phyloP scores from a whole-genome alignment of 2,329 filamentous ascomycete genomes.

The Lecanosticta acicola region DNA sequence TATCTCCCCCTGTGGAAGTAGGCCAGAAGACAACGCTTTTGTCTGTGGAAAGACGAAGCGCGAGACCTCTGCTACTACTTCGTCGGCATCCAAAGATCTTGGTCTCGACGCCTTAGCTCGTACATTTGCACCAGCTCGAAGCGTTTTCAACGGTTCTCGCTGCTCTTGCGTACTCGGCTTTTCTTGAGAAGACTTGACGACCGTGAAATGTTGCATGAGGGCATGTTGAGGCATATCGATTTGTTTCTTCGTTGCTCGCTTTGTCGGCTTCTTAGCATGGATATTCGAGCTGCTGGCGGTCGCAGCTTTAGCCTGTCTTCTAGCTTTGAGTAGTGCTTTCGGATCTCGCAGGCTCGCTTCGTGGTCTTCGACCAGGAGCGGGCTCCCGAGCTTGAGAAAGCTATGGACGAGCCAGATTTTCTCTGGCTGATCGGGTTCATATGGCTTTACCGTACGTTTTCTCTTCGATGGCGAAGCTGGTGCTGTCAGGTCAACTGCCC shows the following conservation, averaged over 20 bases:
- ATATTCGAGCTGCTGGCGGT: conserved; percentile 15
- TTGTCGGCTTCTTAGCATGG: conserved; percentile 15
- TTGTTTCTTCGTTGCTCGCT: conserved; percentile 10
- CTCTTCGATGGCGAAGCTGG: conserved; percentile 37
- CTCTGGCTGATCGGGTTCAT: conserved; percentile 61
- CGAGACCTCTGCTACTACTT: background rate
- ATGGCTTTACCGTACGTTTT: conserved; percentile 44
- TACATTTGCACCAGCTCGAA: conserved; percentile 8
- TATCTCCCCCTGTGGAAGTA: background rate
- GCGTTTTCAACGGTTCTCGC: conserved; percentile 10
- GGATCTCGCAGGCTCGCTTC: conserved; percentile 41
- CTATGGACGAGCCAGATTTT: conserved; percentile 64
- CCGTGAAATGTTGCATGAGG: conserved; percentile 8
- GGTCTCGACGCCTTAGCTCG: conserved; percentile 3
- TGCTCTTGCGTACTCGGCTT: conserved; percentile 6
- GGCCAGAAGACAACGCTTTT: conserved; percentile 5
- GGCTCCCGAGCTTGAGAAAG: conserved; percentile 59
- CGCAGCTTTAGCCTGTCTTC: conserved; percentile 20
- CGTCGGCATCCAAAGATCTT: conserved; percentile 3
- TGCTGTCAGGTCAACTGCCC: conserved; percentile 27
- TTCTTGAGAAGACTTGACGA: conserved; percentile 16
- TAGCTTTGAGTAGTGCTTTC: conserved; percentile 24
- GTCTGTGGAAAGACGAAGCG: conserved; percentile 15
- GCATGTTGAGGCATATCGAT: conserved; percentile 11
- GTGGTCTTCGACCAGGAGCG: conserved; percentile 61